phyloP scores from a whole-genome alignment of 2,329 filamentous ascomycete species.

The Penicillium vulpinum region DNA sequence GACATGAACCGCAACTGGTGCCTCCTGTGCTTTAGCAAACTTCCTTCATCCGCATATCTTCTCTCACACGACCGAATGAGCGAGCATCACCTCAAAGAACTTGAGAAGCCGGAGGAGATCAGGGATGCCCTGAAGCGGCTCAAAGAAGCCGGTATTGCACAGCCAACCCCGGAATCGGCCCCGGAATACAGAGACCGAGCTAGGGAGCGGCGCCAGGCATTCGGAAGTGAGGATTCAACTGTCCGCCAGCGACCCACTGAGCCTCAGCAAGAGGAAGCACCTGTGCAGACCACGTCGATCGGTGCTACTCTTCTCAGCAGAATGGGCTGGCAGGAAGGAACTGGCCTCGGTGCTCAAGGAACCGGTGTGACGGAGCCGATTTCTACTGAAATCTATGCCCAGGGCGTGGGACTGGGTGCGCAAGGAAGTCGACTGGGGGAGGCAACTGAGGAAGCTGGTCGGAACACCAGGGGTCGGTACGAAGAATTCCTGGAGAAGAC shows the following conservation, averaged over 20 bases:
- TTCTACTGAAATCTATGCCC: conserved; percentile 50
- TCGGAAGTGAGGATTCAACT: conserved; percentile 35
- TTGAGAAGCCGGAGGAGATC: background rate
- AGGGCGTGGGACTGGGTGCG: conserved; percentile 52
- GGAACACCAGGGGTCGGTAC: conserved; percentile 50
- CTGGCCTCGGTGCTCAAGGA: conserved; percentile 51
- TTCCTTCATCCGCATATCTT: background rate
- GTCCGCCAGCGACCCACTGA: conserved; percentile 25
- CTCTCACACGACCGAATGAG: background rate
- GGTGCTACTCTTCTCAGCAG: conserved; percentile 53
- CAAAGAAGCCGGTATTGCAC: background rate
- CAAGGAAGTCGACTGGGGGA: conserved; percentile 52
- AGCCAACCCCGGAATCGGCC: conserved; percentile 33
- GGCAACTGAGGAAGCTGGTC: conserved; percentile 49
- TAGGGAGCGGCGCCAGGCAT: conserved; percentile 47
- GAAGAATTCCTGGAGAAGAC: conserved; percentile 52
- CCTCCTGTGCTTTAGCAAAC: background rate
- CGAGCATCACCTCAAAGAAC: background rate
- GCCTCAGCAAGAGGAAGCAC: conserved; percentile 32
- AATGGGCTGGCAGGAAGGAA: conserved; percentile 53
- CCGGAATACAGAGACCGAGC: conserved; percentile 51
- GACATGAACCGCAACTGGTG: background rate
- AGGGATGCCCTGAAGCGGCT: background rate
- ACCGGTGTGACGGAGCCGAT: conserved; percentile 51
- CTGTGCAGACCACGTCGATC: conserved; percentile 43